These are phyloP conservation scores for Blastobotrys chiropterorum DNA, from an alignment of 805 yeast species.

Conservation along the genomic window DNA sequence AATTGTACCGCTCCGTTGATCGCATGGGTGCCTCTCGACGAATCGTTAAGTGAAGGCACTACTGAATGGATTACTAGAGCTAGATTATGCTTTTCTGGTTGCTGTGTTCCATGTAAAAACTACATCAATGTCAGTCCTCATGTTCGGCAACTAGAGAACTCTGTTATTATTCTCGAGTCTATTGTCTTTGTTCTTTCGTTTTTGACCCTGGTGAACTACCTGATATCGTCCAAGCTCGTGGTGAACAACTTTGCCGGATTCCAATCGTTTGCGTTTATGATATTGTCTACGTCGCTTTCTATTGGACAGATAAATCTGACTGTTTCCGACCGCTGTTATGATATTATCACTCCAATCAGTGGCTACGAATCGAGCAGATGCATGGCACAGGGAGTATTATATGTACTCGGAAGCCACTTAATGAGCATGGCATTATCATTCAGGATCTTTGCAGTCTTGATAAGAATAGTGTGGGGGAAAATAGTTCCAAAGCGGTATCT, in stretches of 20 bases:
- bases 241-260: slow-evolving; percentile 7
- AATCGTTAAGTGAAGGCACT: neutral
- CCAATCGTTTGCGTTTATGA: slow-evolving; percentile 7
- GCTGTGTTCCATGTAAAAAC: neutral
- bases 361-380: slow-evolving; percentile 5
- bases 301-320: neutral
- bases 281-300: slow-evolving; percentile 1
- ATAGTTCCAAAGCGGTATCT: neutral
- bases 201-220: neutral
- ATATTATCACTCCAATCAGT: slow-evolving; percentile 1
- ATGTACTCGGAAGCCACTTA: slow-evolving; percentile 3
- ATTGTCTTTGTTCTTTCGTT: slow-evolving; percentile 2
- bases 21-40: neutral
- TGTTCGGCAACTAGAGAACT: neutral
- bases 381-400: slow-evolving; percentile 6
- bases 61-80: neutral
- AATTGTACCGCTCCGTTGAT: neutral
- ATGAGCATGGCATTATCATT: slow-evolving; percentile 1
- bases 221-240: slow-evolving; percentile 4
- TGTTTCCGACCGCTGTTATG: slow-evolving; percentile 1
- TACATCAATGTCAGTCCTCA: neutral
- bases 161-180: slow-evolving; percentile 1
- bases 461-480: neutral
- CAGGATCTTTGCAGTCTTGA: neutral
- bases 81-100: neutral